These are phyloP conservation scores for Penicillium thymicola DNA, from an alignment of 2,329 filamentous ascomycete genomes.

Conservation along the genomic window DNA sequence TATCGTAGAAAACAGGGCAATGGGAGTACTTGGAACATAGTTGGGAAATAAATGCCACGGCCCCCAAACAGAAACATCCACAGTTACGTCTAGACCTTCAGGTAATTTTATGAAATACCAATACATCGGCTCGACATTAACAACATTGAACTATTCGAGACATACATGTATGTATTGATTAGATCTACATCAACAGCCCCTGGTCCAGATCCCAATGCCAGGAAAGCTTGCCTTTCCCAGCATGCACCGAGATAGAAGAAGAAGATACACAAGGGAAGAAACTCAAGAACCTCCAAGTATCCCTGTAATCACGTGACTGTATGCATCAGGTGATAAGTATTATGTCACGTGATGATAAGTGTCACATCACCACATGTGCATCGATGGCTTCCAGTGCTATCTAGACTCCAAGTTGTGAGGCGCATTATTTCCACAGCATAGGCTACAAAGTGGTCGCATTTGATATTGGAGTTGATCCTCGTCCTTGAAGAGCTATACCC, in stretches of 20 bases:
- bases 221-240: not conserved
- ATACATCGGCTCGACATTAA: not conserved
- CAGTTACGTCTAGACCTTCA: not conserved
- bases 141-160: too few relatives aligned
- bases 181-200: not conserved
- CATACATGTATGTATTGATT: not conserved
- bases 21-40: not conserved
- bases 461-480: constrained; percentile 7
- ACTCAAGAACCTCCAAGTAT: too few relatives aligned
- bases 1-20: not conserved
- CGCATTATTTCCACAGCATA: constrained; percentile 27
- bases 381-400: constrained; percentile 7
- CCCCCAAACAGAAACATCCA: not conserved
- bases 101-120: not conserved
- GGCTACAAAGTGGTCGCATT: constrained; percentile 15
- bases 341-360: not conserved
- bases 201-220: not conserved
- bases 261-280: not conserved
- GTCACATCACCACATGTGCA: constrained; percentile 20
- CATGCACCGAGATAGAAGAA: not conserved
- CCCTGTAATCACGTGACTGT: not conserved
- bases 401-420: constrained; percentile 13
- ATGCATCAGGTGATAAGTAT: not conserved
- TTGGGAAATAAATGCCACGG: not conserved
- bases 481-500: constrained; percentile 19